Evolutionary conservation across 2,329 filamentous ascomycete genomes (phyloP).

Genomic region (Nigrospora osmanthi): DNA sequence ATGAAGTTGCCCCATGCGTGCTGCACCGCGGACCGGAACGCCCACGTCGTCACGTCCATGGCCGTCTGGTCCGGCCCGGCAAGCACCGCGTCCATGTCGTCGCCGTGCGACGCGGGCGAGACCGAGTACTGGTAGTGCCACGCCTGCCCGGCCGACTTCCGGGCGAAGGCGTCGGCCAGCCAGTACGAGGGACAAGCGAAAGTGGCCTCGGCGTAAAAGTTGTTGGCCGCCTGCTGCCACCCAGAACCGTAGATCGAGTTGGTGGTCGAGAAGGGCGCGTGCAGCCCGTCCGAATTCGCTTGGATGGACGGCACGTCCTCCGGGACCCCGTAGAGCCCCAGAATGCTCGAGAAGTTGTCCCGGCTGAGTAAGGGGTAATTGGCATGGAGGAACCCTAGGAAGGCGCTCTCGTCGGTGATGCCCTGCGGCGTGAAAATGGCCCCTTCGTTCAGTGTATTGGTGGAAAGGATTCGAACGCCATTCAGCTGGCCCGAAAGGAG

Average conservation of each 20-base stretch:
- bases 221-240: slow-evolving; percentile 44
- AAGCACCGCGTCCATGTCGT: slow-evolving; percentile 28
- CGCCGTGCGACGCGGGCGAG: slow-evolving; percentile 28
- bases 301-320: slow-evolving; percentile 14
- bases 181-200: slow-evolving; percentile 51
- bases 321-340: slow-evolving; percentile 19
- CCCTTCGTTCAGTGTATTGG: slow-evolving; percentile 31
- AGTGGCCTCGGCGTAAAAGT: slow-evolving; percentile 46
- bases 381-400: slow-evolving; percentile 19
- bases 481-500: slow-evolving; percentile 20
- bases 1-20: slow-evolving; percentile 40
- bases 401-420: slow-evolving; percentile 20
- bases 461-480: slow-evolving; percentile 20
- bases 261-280: slow-evolving; percentile 37
- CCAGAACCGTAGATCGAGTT: slow-evolving; percentile 39
- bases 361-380: slow-evolving; percentile 25
- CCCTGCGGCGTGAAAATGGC: slow-evolving; percentile 25
- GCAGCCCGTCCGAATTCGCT: slow-evolving; percentile 28
- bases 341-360: slow-evolving; percentile 21
- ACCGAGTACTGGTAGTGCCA: slow-evolving; percentile 44
- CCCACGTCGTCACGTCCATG: slow-evolving; percentile 10
- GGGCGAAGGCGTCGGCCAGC: slow-evolving; percentile 39
- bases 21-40: slow-evolving; percentile 27
- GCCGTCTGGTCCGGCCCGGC: slow-evolving; percentile 10
- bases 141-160: slow-evolving; percentile 13